Evolutionary conservation across 2,329 filamentous ascomycete species (phyloP), one percentile per base, ranked within the genome.

Genomic region (Ophiostoma ips): DNA sequence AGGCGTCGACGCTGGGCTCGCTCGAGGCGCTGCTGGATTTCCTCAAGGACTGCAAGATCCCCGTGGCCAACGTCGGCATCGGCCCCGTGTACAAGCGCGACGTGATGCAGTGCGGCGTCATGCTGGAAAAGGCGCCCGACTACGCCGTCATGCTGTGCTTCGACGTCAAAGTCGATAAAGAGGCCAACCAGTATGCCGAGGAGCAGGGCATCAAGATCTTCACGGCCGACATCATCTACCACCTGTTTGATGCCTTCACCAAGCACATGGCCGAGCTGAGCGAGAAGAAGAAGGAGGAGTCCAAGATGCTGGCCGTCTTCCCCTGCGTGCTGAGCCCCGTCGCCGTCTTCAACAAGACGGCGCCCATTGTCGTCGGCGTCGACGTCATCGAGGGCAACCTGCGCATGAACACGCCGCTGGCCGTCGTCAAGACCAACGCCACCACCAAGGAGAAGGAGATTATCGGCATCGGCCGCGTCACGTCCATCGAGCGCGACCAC

Each of bases 121-220:
- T 98, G 92, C 66, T 96, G 61, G 92, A 98, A 68, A 96, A 95
- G 71, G 77, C 83, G 15, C 87, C 87, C 57, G 89, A 98, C 63
- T 94, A 83, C 59, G 92, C 92, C n/a, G 87, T 96, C 64, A 98
- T 98, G 92, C 81, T 98, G 47, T 96, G 92, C 66, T 98, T 98
- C 75, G 94, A 98, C 65, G 92, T 98, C 69, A 96, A 95, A 72
- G 87, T 98, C 15, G 92, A 98, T 70, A 96, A 95, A 67, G 92
- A 98, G 63, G 92, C 92, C 1, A 81, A 84, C 57, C 75, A 78
- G 10, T 94, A 96, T 60, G 92, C 92, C 11, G 87, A 95, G 16
- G 88, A 96, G 51, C 81, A 94, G 55, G 88, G 88, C 48, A 86
- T 98, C 70, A 96, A 94, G 73, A 86, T 98, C 60, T 98, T 98